These are phyloP conservation scores for Coniferiporia weirii DNA, from an alignment of 1,284 basidiomycete genomes.

Conservation along the genomic window DNA sequence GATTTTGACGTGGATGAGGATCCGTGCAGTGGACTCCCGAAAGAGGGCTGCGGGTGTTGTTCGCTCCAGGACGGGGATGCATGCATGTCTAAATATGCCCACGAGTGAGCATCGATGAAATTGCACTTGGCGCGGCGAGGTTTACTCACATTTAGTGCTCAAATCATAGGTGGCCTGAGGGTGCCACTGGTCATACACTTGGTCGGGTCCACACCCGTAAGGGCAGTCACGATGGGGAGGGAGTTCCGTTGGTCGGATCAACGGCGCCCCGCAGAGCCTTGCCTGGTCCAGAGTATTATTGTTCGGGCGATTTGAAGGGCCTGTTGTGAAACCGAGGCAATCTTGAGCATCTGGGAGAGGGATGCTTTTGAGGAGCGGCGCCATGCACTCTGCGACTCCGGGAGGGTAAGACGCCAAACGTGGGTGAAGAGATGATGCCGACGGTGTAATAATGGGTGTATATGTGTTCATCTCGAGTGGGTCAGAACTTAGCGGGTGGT, in stretches of 20 bases:
- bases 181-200: not conserved
- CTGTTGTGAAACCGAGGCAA: not conserved
- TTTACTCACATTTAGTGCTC: too few relatives aligned
- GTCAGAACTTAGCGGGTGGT: not conserved
- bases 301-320: not conserved
- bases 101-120: too few relatives aligned
- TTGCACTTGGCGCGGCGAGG: too few relatives aligned
- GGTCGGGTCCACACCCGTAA: not conserved
- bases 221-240: not conserved
- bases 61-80: too few relatives aligned
- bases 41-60: too few relatives aligned
- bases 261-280: not conserved
- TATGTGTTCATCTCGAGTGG: not conserved
- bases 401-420: not conserved
- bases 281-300: not conserved
- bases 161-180: too few relatives aligned
- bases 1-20: too few relatives aligned
- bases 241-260: not conserved
- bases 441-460: not conserved
- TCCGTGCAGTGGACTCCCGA: too few relatives aligned
- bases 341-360: conserved; percentile 5
- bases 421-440: not conserved
- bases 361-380: conserved; percentile 1
- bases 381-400: conserved; percentile 8
- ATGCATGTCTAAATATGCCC: too few relatives aligned